Percentiles rank a stretch among this genome's conserved stretches.
These are phyloP conservation scores for Umbelopsis isabellina DNA, from an alignment of 192 early-diverging fungal genomes.

Conservation along the genomic window DNA sequence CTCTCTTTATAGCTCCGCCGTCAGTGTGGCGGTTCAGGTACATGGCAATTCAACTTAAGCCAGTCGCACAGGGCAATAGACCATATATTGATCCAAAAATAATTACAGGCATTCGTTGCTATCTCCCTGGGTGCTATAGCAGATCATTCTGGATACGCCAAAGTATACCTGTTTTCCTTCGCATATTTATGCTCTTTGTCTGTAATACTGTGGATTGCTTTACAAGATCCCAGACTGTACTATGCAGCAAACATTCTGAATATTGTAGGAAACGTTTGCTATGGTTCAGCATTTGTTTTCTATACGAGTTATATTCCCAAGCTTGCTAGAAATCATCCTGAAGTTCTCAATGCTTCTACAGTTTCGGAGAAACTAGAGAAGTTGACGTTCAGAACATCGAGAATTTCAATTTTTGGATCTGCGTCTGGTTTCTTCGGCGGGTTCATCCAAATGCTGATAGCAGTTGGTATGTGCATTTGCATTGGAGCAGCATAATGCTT, in stretches of 20 bases:
- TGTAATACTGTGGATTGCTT: slow-evolving; percentile 13
- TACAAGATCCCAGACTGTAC: slow-evolving; percentile 10
- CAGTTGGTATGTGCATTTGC: not conserved
- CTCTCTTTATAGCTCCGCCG: slow-evolving; percentile 20
- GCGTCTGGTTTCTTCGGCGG: slow-evolving; percentile 8
- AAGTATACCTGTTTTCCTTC: slow-evolving; percentile 9
- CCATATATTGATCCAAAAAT: no score
- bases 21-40: slow-evolving; percentile 20
- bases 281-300: slow-evolving; percentile 21
- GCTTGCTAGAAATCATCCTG: slow-evolving; percentile 21
- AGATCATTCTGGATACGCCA: slow-evolving; percentile 19
- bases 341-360: slow-evolving; percentile 9
- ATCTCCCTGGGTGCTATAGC: slow-evolving; percentile 22
- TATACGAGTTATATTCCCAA: slow-evolving; percentile 16
- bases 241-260: slow-evolving; percentile 18
- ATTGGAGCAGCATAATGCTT: not conserved
- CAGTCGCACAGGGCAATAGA: no score
- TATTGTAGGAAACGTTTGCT: slow-evolving; percentile 15
- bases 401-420: slow-evolving; percentile 5
- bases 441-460: slow-evolving; percentile 14
- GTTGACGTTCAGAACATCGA: not conserved
- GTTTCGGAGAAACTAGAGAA: not conserved
- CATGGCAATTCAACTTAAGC: not conserved
- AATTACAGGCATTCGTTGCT: slow-evolving; percentile 8
- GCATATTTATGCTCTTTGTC: not conserved